Conservation (phyloP, 169 alveolate genomes). For the Pseudocohnilembus persalinus region DNA sequence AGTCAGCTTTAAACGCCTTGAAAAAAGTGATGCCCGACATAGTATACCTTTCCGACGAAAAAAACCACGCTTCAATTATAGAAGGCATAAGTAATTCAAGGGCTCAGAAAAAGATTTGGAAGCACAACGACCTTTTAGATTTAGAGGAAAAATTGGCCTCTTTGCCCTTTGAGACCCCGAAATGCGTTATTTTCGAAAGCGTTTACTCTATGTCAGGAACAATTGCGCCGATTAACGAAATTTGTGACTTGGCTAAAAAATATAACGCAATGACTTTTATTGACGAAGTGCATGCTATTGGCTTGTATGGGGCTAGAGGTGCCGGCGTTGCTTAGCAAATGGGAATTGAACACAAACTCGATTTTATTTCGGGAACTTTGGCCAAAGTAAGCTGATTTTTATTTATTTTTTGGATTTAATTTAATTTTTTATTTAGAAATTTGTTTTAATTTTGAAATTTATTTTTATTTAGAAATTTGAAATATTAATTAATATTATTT, state of each 20-base stretch:
- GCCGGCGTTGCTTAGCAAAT: constrained; percentile 82
- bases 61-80: constrained; percentile 90
- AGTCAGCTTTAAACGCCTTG: constrained; percentile 80
- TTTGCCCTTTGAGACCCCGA: constrained; percentile 44
- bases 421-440: too few species aligned
- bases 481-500: too few species aligned
- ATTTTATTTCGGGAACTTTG: constrained; percentile 87
- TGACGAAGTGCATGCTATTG: constrained; percentile 93
- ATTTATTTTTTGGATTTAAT: too few species aligned
- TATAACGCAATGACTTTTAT: constrained; percentile 80
- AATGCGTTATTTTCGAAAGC: constrained; percentile 86
- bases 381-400: constrained; percentile 78
- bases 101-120: constrained; percentile 38
- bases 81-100: constrained; percentile 83
- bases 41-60: constrained; percentile 81
- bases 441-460: too few species aligned
- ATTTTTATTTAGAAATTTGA: too few species aligned
- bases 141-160: constrained; percentile 38
- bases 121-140: constrained; percentile 50
- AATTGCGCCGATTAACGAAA: constrained; percentile 71
- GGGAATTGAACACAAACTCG: constrained; percentile 65
- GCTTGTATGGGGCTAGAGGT: constrained; percentile 87
- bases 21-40: constrained; percentile 74
- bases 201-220: constrained; percentile 89
- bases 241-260: constrained; percentile 77